Percentiles rank a stretch among this genome's conserved stretches.
Evolutionary conservation across 2,329 filamentous ascomycete genomes (phyloP).

Genomic region (Colletotrichum musae): DNA sequence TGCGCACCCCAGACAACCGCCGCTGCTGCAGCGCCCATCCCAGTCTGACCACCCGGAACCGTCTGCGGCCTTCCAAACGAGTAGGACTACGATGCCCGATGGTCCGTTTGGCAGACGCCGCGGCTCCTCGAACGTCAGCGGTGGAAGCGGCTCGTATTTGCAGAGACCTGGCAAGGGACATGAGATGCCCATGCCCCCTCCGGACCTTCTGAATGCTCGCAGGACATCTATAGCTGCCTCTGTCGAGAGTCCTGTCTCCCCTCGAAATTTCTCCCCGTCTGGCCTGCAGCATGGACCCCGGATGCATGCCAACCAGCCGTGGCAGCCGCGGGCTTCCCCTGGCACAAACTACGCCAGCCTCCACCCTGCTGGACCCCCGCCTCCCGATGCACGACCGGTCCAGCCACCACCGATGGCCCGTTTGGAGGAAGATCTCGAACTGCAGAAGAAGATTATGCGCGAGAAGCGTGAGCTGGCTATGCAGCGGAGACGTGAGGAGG

Average conservation of each 20-base stretch:
- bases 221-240: slow-evolving; percentile 65
- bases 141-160: slow-evolving; percentile 80
- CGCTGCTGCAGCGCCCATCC: slow-evolving; percentile 82
- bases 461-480: slow-evolving; percentile 79
- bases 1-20: slow-evolving; percentile 77
- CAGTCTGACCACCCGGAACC: slow-evolving; percentile 81
- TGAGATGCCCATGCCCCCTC: slow-evolving; percentile 58
- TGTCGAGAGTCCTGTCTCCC: slow-evolving; percentile 66
- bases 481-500: slow-evolving; percentile 77
- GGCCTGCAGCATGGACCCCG: slow-evolving; percentile 50
- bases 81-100: slow-evolving; percentile 73
- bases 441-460: slow-evolving; percentile 80
- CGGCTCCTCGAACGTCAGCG: slow-evolving; percentile 92
- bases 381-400: slow-evolving; percentile 47
- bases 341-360: slow-evolving; percentile 57
- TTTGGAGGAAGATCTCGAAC: slow-evolving; percentile 71
- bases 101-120: slow-evolving; percentile 81
- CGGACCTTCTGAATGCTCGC: slow-evolving; percentile 60
- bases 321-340: slow-evolving; percentile 58
- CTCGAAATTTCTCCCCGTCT: slow-evolving; percentile 58
- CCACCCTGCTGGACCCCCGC: slow-evolving; percentile 50
- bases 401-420: slow-evolving; percentile 50
- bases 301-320: slow-evolving; percentile 40
- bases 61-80: slow-evolving; percentile 88
- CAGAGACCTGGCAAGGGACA: slow-evolving; percentile 67